phyloP scores from a whole-genome alignment of 1,284 basidiomycete species.

The Mycena citricolor region DNA sequence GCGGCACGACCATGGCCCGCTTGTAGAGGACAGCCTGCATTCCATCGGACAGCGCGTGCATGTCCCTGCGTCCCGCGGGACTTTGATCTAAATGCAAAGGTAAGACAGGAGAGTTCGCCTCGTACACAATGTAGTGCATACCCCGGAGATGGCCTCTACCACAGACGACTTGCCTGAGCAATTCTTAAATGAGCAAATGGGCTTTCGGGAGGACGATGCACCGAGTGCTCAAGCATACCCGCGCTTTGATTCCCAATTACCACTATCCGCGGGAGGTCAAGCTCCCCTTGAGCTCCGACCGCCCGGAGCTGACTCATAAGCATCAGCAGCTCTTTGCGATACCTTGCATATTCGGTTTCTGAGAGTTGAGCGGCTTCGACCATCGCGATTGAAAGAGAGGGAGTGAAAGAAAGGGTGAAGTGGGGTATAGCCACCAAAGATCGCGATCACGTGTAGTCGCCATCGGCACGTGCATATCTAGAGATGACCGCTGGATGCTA shows the following conservation, averaged over 20 bases:
- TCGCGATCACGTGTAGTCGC: too few relatives aligned
- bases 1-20: slow-evolving; percentile 35
- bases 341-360: slow-evolving; percentile 14
- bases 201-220: too few relatives aligned
- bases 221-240: slow-evolving; percentile 30
- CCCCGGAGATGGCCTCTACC: slow-evolving; percentile 41
- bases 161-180: slow-evolving; percentile 35
- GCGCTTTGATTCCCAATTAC: slow-evolving; percentile 43
- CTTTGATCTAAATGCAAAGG: slow-evolving; percentile 31
- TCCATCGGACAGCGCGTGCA: slow-evolving; percentile 47
- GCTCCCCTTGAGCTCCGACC: slow-evolving; percentile 32
- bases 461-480: too few relatives aligned
- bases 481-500: too few relatives aligned
- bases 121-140: slow-evolving; percentile 20
- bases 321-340: slow-evolving; percentile 25
- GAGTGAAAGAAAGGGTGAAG: too few relatives aligned
- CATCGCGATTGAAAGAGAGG: background rate
- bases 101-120: background rate
- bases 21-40: slow-evolving; percentile 34
- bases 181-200: background rate
- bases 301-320: slow-evolving; percentile 26
- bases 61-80: slow-evolving; percentile 39
- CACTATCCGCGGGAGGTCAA: slow-evolving; percentile 38
- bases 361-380: slow-evolving; percentile 8
- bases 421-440: too few relatives aligned